These are phyloP conservation scores for Yarrowia sp. DNA, from an alignment of 805 yeast species.

Conservation along the genomic window DNA sequence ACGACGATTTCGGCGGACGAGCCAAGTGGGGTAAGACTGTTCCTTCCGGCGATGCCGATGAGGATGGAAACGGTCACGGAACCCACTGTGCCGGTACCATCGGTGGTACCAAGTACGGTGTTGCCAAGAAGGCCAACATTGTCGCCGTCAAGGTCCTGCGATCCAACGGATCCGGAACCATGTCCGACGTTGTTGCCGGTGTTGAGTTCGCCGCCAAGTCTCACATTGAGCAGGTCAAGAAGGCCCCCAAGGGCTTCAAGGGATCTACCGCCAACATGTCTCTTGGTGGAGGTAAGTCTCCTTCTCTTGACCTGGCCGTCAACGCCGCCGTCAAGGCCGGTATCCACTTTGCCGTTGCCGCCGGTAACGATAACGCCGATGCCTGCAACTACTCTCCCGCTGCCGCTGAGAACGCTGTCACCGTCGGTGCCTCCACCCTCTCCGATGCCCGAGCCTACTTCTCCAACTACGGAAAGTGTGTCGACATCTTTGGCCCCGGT, in stretches of 20 bases:
- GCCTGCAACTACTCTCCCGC: conserved; percentile 64
- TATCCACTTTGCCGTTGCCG: conserved; percentile 60
- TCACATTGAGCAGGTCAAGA: conserved; percentile 45
- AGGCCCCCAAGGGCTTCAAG: conserved; percentile 48
- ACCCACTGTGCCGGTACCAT: conserved; percentile 68
- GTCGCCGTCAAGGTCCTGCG: conserved; percentile 63
- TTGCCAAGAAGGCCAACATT: conserved; percentile 57
- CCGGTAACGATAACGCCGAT: conserved; percentile 60
- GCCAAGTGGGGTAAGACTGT: conserved; percentile 61
- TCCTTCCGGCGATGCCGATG: conserved; percentile 49
- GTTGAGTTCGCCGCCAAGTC: conserved; percentile 57
- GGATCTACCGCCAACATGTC: conserved; percentile 65
- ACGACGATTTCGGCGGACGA: conserved; percentile 59
- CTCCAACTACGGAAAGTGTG: conserved; percentile 55
- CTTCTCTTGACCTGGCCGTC: conserved; percentile 56
- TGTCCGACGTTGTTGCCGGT: conserved; percentile 62
- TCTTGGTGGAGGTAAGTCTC: conserved; percentile 57
- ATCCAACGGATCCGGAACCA: conserved; percentile 57
- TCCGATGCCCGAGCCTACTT: conserved; percentile 50
- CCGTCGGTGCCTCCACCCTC: conserved; percentile 51
- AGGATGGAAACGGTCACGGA: conserved; percentile 63
- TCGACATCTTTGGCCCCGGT: conserved; percentile 56
- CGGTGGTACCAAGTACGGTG: conserved; percentile 56
- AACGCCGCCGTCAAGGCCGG: conserved; percentile 59
- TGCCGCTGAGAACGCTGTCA: conserved; percentile 52